These are phyloP conservation scores for Xylaria cubensis DNA, from an alignment of 495 filamentous ascomycete species.

Conservation along the genomic window DNA sequence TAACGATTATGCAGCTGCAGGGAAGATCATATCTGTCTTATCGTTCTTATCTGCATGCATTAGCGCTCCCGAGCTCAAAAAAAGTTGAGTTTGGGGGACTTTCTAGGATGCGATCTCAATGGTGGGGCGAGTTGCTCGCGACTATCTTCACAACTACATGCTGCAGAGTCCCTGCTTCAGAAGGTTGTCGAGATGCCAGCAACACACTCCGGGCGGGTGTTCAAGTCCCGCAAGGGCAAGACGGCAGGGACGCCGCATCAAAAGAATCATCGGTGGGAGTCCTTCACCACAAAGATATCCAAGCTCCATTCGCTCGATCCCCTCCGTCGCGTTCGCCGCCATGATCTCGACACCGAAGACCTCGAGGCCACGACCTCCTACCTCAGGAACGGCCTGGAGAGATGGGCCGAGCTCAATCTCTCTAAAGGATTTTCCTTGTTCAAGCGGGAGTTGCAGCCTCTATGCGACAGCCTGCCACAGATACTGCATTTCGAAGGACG, in stretches of 20 bases:
- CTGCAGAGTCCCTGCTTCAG: not conserved
- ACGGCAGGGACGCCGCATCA: constrained; percentile 69
- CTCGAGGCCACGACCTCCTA: constrained; percentile 75
- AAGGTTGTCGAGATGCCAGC: constrained; percentile 52
- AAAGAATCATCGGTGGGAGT: constrained; percentile 87
- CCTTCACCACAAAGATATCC: constrained; percentile 89
- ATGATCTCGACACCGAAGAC: constrained; percentile 79
- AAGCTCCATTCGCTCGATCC: constrained; percentile 89
- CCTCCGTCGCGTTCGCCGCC: constrained; percentile 80
- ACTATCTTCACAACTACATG: not conserved
- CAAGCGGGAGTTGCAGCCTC: constrained; percentile 69
- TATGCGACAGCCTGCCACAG: constrained; percentile 89
- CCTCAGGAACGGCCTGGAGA: constrained; percentile 78
- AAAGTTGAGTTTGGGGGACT: constrained; percentile 25
- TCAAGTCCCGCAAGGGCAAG: constrained; percentile 70
- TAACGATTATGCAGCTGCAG: not conserved
- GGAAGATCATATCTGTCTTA: constrained; percentile 14
- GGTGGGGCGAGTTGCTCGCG: constrained; percentile 23
- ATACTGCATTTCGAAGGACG: constrained; percentile 85
- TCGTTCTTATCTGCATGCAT: constrained; percentile 20
- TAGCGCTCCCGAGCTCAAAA: constrained; percentile 28
- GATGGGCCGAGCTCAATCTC: constrained; percentile 90
- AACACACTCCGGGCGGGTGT: constrained; percentile 67
- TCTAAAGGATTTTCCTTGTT: constrained; percentile 81
- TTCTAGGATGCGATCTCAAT: constrained; percentile 20